Evolutionary conservation across 1,284 basidiomycete species (phyloP), one percentile per base, ranked within the genome.

Genomic region (Ustilago nuda): DNA sequence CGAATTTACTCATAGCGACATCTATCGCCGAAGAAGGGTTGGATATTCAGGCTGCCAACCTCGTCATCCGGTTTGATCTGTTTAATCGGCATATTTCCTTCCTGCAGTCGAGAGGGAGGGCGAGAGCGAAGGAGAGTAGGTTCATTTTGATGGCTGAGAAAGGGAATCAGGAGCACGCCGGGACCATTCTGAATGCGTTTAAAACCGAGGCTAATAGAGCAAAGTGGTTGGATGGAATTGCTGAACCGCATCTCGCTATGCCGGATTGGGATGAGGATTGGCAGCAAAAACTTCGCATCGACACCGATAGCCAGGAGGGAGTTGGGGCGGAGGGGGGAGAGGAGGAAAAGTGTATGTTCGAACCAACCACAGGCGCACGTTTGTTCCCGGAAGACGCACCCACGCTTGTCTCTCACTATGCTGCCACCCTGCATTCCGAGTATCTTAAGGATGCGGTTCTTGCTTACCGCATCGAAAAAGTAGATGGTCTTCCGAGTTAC

Each of bases 11-110:
- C n/a, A 57, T 82, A 9, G 74, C 81, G 2, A 82, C 81, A 6
- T 77, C 67, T 23, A 80, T 82, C 56, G 66, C 74, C 9, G 81
- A 82, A 50, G 81, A 82, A 41, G 81, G 81, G 0, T 59, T 82
- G 50, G 81, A 81, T 61, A 78, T 82, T 41, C 71, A 68, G 43
- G 72, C 76, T 0, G 77, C 78, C 61, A 81, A 82, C 45, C 61
- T 79, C 27, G 78, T 82, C 7, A 68, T 82, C 15, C 74, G 81
- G 8, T 81, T 81, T 59, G 79, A 82, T 50, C 67, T 81, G 9
- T 79, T 79, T 60, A 68, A 62, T 41, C 65, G 69, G 6, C 79
- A 79, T 55, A 75, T 79, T n/a, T 67, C 69, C 11, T 81, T 77
- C 68, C 56, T 82, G 3, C 80, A 82, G 45, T 76, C 72, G 17